Evolutionary conservation across 2,329 filamentous ascomycete species (phyloP).

Genomic region (Podosphaera aphanis): DNA sequence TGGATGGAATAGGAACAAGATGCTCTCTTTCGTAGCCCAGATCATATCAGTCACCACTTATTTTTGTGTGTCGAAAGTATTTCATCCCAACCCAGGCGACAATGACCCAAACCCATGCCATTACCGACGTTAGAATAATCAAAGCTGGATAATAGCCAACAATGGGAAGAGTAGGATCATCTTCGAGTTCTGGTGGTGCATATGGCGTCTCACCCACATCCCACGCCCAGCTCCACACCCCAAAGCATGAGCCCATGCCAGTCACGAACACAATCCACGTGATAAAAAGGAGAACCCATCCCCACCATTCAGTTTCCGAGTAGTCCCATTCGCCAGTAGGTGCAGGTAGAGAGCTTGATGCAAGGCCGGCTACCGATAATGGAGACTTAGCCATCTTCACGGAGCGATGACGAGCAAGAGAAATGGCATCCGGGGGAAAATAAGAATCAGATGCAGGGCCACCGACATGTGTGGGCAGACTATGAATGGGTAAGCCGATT

Average conservation of each 20-base stretch:
- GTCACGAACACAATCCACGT: constrained; percentile 95
- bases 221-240: constrained; percentile 97
- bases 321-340: constrained; percentile 57
- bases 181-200: constrained; percentile 80
- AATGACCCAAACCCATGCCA: constrained; percentile 98
- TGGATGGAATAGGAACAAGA: no score
- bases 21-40: not conserved
- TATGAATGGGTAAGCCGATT: constrained; percentile 34
- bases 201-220: constrained; percentile 92
- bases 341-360: constrained; percentile 22
- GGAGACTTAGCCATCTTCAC: constrained; percentile 28
- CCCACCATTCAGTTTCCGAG: constrained; percentile 91
- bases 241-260: constrained; percentile 87
- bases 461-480: constrained; percentile 18
- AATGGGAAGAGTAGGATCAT: constrained; percentile 84
- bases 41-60: constrained; percentile 22
- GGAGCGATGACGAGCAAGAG: constrained; percentile 14
- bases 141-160: constrained; percentile 91
- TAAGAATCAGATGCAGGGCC: constrained; percentile 30
- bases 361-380: constrained; percentile 29
- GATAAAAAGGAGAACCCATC: constrained; percentile 71
- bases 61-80: constrained; percentile 93
- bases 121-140: constrained; percentile 77
- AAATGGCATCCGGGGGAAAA: constrained; percentile 23
- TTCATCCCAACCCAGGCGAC: constrained; percentile 99